Base-by-base conservation (phyloP, 345 rosid species). In the Mangifera indica region DNA sequence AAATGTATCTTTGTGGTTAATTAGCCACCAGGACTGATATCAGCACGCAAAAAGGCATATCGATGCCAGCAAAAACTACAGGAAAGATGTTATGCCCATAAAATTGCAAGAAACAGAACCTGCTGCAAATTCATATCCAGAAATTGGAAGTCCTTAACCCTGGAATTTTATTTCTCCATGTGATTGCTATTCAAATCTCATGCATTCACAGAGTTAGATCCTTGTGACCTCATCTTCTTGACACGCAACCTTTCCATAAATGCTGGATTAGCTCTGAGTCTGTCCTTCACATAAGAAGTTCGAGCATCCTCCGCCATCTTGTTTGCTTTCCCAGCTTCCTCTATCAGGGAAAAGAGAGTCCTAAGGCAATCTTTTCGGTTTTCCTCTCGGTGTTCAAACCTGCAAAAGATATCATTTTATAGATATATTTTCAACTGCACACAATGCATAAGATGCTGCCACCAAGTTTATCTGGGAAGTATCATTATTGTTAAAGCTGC, bases 321-420 rank as follows among this genome's bases (percentile, higher is more conserved):
- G 73, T 80, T 82, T 4, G 97, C 99, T 79, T 89, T 95, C 10
- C 86, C 90, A 10, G 98, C 89, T 84, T 92, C 98, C 81, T 92
- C 99, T 12, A 92, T 80, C 51, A 95, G 83, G 4, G 91, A 80
- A 63, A 83, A 86, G 32, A 95, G 87, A 34, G 93, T 92, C 81
- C 96, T 80, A 29, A 92, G 86, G 81, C 97, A 95, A 78, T 92
- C 99, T 80, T 92, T 95, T 72, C 98, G 82, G 84, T 95, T 95
- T 82, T 95, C 99, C 74, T 95, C 98, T 44, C 98, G 80, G 57
- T 95, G 91, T 81, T 95, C 99, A 81, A 87, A 95, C 87, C 96
- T 92, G 87, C 52, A 62, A 84, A 75, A 10, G 15, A n/a, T 7
- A 20, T 60, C 21, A 4, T 69, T 67, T 10, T 6, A 6, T 7